Conservation (phyloP, 1,139 yeast species). For the Blastobotrys proliferans region DNA sequence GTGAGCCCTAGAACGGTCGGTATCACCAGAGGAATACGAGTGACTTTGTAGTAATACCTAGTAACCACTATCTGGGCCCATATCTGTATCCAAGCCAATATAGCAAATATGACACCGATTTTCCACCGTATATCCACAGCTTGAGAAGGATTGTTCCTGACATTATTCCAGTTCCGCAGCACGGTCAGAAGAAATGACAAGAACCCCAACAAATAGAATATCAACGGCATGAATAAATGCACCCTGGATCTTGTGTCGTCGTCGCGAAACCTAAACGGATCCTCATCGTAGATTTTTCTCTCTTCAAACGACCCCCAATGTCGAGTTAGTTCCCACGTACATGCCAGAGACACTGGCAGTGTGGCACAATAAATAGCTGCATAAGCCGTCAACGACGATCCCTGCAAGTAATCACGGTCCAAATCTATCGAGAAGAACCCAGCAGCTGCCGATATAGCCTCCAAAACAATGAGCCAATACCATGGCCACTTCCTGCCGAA, state of each 20-base stretch:
- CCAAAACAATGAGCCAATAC: conserved; percentile 29
- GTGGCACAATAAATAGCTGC: conserved; percentile 26
- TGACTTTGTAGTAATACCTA: conserved; percentile 23
- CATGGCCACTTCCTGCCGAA: conserved; percentile 29
- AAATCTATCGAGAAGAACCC: conserved; percentile 30
- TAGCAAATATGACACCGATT: conserved; percentile 24
- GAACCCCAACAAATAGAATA: conserved; percentile 24
- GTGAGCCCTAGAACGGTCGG: conserved; percentile 19
- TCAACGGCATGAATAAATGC: conserved; percentile 23
- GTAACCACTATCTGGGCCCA: conserved; percentile 21
- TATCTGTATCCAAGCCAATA: conserved; percentile 23
- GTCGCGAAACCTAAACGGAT: conserved; percentile 23
- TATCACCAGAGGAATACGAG: conserved; percentile 21
- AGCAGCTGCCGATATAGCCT: conserved; percentile 24
- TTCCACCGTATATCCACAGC: conserved; percentile 25
- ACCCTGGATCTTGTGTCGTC: conserved; percentile 21
- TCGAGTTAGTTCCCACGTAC: conserved; percentile 28
- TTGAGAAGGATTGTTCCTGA: conserved; percentile 12
- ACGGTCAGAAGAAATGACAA: conserved; percentile 25
- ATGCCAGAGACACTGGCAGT: conserved; percentile 24
- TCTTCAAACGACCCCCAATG: conserved; percentile 32
- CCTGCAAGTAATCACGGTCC: conserved; percentile 29
- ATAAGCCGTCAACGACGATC: conserved; percentile 24
- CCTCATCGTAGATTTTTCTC: conserved; percentile 24
- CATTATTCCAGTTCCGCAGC: conserved; percentile 25